A percentile compares a stretch with the other conserved stretches of the same genome.
These are phyloP conservation scores for Suzukiozyma palmioleophila DNA, from an alignment of 1,139 yeast species.

Conservation along the genomic window DNA sequence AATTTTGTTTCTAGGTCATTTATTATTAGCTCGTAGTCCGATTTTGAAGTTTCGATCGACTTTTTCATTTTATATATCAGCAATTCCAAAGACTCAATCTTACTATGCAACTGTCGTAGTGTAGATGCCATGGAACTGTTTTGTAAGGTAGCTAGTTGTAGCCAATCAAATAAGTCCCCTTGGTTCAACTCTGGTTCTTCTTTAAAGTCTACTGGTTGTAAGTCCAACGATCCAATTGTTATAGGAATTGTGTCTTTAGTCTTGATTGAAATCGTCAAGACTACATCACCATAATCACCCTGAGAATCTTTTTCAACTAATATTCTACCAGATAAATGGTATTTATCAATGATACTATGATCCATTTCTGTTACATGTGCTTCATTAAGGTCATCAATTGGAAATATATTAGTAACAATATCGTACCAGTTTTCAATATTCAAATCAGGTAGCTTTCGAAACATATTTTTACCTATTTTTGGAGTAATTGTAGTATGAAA, in stretches of 20 bases:
- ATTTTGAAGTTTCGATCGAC: slow-evolving; percentile 15
- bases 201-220: slow-evolving; percentile 15
- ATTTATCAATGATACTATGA: slow-evolving; percentile 3
- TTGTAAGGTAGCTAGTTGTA: slow-evolving; percentile 17
- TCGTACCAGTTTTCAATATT: slow-evolving; percentile 7
- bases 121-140: slow-evolving; percentile 11
- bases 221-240: slow-evolving; percentile 20
- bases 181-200: slow-evolving; percentile 9
- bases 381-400: slow-evolving; percentile 11
- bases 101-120: slow-evolving; percentile 5
- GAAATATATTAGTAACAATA: slow-evolving; percentile 11
- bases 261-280: slow-evolving; percentile 18
- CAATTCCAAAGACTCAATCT: slow-evolving; percentile 8
- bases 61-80: slow-evolving; percentile 12
- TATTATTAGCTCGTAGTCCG: slow-evolving; percentile 24
- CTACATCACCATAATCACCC: slow-evolving; percentile 7
- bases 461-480: slow-evolving; percentile 5
- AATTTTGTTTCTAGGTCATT: slow-evolving; percentile 35
- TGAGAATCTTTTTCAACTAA: slow-evolving; percentile 7
- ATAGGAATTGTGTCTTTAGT: slow-evolving; percentile 20
- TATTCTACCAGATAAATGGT: slow-evolving; percentile 9
- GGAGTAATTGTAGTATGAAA: slow-evolving; percentile 10
- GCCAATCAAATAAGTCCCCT: slow-evolving; percentile 25
- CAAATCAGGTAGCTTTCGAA: slow-evolving; percentile 7
- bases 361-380: slow-evolving; percentile 6